A percentile compares a stretch with the other conserved stretches of the same genome.
Conservation (phyloP, 2,329 filamentous ascomycete species). For the Apiospora sp. region DNA sequence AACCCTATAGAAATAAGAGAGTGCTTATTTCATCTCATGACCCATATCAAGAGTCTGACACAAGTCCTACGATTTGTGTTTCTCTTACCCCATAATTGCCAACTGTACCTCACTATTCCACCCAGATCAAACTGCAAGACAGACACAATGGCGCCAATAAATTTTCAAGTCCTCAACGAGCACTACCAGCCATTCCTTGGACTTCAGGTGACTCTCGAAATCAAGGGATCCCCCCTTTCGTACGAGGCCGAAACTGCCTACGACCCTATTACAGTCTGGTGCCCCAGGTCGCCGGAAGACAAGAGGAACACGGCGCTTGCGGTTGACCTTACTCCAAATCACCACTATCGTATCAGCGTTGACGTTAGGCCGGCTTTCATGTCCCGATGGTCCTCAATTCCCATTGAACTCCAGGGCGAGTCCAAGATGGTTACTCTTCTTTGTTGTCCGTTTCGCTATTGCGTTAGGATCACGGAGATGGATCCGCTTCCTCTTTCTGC, state of each 20-base stretch:
- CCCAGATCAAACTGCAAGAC: background rate
- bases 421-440: background rate
- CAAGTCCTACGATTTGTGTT: background rate
- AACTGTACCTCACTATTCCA: background rate
- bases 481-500: background rate
- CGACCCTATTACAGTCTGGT: background rate
- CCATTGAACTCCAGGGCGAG: background rate
- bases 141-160: background rate
- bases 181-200: background rate
- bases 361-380: background rate
- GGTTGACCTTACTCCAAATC: background rate
- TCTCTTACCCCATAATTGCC: background rate
- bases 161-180: background rate
- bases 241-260: background rate
- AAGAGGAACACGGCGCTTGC: slow-evolving; percentile 9
- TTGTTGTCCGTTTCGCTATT: background rate
- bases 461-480: background rate
- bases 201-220: background rate
- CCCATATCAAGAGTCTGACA: background rate
- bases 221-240: background rate
- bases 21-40: background rate
- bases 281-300: background rate
- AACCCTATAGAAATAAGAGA: background rate
- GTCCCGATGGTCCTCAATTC: background rate
- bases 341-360: background rate